Evolutionary conservation across 2,329 filamentous ascomycete species (phyloP).

Genomic region (Zymoseptoria tritici): DNA sequence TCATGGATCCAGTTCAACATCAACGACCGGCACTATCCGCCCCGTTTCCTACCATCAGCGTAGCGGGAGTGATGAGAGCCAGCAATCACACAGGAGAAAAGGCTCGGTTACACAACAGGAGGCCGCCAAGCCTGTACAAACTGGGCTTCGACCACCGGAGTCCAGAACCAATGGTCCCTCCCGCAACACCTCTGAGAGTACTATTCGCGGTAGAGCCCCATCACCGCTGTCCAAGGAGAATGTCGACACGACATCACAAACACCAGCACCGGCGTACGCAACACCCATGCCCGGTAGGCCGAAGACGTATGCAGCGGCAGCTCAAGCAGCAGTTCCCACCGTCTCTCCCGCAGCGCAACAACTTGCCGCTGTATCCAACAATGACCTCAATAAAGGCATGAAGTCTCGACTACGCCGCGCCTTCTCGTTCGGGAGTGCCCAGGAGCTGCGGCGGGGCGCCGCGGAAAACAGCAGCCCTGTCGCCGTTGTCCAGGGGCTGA

Average conservation of each 20-base stretch:
- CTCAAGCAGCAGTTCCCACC: constrained; percentile 19
- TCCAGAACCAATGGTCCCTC: constrained; percentile 25
- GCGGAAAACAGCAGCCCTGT: constrained; percentile 48
- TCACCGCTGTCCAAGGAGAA: constrained; percentile 42
- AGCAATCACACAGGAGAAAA: constrained; percentile 11
- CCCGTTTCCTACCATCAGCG: constrained; percentile 28
- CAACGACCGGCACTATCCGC: constrained; percentile 27
- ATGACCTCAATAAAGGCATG: constrained; percentile 67
- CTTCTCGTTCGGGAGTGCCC: constrained; percentile 93
- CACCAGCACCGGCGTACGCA: constrained; percentile 3
- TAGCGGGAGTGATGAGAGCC: constrained; percentile 30
- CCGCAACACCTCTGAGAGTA: constrained; percentile 33
- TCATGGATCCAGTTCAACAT: constrained; percentile 20
- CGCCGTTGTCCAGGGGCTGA: constrained; percentile 19
- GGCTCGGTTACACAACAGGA: constrained; percentile 11
- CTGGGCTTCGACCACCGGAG: constrained; percentile 10
- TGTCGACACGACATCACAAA: constrained; percentile 28
- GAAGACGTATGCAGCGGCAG: constrained; percentile 27
- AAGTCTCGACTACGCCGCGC: constrained; percentile 84
- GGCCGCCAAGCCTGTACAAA: constrained; percentile 8
- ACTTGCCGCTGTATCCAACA: constrained; percentile 78
- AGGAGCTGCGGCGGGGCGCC: constrained; percentile 73
- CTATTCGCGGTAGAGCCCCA: constrained; percentile 36
- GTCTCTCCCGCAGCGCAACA: constrained; percentile 72
- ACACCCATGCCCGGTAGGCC: constrained; percentile 20